Evolutionary conservation across 2,329 filamentous ascomycete genomes (phyloP).

Genomic region (Beauveria asiatica): DNA sequence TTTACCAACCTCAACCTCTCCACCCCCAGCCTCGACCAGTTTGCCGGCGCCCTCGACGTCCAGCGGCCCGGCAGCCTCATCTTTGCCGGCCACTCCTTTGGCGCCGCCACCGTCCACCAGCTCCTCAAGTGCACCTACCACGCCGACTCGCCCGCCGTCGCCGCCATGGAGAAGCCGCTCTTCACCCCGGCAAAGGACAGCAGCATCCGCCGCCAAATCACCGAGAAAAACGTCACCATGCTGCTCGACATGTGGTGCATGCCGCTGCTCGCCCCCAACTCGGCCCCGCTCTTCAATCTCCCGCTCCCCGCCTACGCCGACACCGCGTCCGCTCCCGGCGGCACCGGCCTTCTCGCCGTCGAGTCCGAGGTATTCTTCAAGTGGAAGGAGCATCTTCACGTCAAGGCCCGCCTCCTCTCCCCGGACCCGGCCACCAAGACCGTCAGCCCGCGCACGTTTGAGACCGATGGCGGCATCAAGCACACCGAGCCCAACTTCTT

Average conservation of each 20-base stretch:
- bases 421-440: constrained; percentile 38
- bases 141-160: constrained; percentile 37
- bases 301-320: constrained; percentile 61
- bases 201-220: constrained; percentile 56
- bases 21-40: constrained; percentile 43
- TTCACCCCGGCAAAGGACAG: constrained; percentile 50
- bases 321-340: constrained; percentile 39
- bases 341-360: constrained; percentile 57
- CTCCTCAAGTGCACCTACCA: constrained; percentile 75
- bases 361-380: constrained; percentile 72
- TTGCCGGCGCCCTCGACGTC: constrained; percentile 56
- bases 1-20: constrained; percentile 47
- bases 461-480: constrained; percentile 33
- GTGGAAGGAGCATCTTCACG: constrained; percentile 64
- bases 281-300: constrained; percentile 58
- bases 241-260: constrained; percentile 78
- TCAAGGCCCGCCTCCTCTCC: constrained; percentile 58
- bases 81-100: constrained; percentile 76
- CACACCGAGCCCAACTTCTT: constrained; percentile 58
- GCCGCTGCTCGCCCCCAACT: constrained; percentile 56
- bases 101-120: constrained; percentile 64
- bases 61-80: constrained; percentile 63
- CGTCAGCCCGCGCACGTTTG: constrained; percentile 33
- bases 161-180: constrained; percentile 45
- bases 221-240: constrained; percentile 54